Base-by-base conservation (phyloP, 345 rosid species). In the Pistacia atlantica region DNA sequence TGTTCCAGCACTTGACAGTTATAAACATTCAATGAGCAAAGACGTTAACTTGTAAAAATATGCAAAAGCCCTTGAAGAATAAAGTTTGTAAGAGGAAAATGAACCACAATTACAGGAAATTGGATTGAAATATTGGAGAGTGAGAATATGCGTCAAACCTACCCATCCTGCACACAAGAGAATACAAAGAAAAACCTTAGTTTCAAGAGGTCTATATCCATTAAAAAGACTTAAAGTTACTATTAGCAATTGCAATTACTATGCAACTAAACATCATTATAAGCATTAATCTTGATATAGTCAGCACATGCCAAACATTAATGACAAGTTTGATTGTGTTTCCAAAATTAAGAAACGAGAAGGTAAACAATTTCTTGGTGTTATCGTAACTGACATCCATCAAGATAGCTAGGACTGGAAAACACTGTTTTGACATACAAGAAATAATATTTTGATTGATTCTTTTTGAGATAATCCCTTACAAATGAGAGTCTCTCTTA, bases 151-250 rank as follows among this genome's bases (percentile, higher is more conserved):
- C 79, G 72, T 72, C 72, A 75, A 76, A 81, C 92, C 64, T 89
- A 87, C 95, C 95, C 95, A 82, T 91, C 93, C 95, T 86, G 95
- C 95, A 85, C 45, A 78, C 42, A 76, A 75, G 80, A 55, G 5
- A 70, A 42, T 13, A 57, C 28, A 74, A 74, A 38, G 55, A 59
- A 57, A 75, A 55, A 69, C 71, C 72, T 8, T 48, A 35, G 25
- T 25, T 60, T 48, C 38, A 22, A 10, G 59, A 75, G 75, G 48
- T 48, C 33, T 35, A 7, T 25, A 57, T 37, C 52, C 22, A 12
- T 14, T 12, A 65, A 65, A 65, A 16, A 8, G 46, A 64, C 48
- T 62, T 64, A 64, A 64, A 35, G n/a, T 64, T 28, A 58, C 25
- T 5, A 69, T 4, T 45, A 46, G 38, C 66, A 45, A 22, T 38